Conservation (phyloP, 805 yeast species). For the Spathaspora passalidarum region DNA sequence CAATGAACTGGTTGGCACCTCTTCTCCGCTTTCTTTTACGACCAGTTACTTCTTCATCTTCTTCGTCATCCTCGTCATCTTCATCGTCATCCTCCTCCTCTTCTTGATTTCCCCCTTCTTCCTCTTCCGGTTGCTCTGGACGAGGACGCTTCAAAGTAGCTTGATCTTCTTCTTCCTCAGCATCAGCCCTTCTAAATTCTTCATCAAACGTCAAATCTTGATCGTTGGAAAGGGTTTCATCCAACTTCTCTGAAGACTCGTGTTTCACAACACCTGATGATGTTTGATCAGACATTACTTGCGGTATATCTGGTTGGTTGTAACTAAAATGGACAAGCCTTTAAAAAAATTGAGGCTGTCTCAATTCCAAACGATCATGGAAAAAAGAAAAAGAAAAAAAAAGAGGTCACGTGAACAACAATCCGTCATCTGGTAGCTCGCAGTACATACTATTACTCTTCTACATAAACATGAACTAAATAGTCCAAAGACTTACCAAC, state of each 20-base stretch:
- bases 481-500: slow-evolving; percentile 60
- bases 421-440: no score
- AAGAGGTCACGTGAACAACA: no score
- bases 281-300: slow-evolving; percentile 6
- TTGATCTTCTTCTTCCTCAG: background rate
- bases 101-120: slow-evolving; percentile 20
- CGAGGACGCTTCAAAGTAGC: slow-evolving; percentile 6
- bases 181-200: slow-evolving; percentile 10
- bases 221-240: slow-evolving; percentile 1
- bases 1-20: slow-evolving; percentile 79
- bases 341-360: no score
- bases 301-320: background rate
- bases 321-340: no score
- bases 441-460: no score
- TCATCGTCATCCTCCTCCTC: slow-evolving; percentile 50
- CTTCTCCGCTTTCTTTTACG: slow-evolving; percentile 47
- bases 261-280: slow-evolving; percentile 4
- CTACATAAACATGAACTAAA: slow-evolving; percentile 57
- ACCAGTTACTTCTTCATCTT: slow-evolving; percentile 49
- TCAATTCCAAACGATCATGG: no score
- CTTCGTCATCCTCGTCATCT: slow-evolving; percentile 50
- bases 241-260: background rate
- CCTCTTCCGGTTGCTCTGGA: slow-evolving; percentile 14
- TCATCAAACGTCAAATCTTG: slow-evolving; percentile 11
- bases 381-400: no score